These are phyloP conservation scores for Thelonectria rubi DNA, from an alignment of 2,329 filamentous ascomycete genomes.

Conservation along the genomic window DNA sequence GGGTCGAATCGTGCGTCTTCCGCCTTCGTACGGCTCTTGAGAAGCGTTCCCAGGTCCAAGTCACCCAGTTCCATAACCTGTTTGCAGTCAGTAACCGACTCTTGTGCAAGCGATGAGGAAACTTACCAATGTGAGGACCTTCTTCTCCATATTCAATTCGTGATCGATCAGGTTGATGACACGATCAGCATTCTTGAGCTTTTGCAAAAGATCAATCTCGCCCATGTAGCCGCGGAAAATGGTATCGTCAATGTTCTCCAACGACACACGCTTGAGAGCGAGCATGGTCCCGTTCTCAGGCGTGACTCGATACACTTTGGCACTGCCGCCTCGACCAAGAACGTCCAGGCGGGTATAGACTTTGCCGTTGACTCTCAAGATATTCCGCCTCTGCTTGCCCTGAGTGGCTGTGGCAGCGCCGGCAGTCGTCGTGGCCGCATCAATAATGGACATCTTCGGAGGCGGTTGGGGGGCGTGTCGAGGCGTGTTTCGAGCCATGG, in stretches of 20 bases:
- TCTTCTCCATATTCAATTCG: conserved; percentile 92
- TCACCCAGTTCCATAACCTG: conserved; percentile 98
- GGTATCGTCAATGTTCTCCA: conserved; percentile 87
- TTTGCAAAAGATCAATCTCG: conserved; percentile 90
- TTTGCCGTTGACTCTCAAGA: conserved; percentile 89
- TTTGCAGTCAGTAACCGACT: conserved; percentile 32
- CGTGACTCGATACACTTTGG: conserved; percentile 94
- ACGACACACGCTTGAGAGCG: conserved; percentile 89
- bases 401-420: conserved; percentile 82
- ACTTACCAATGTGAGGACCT: conserved; percentile 83
- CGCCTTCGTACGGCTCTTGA: conserved; percentile 75
- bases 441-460: conserved; percentile 96
- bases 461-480: conserved; percentile 82
- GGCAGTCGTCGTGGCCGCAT: conserved; percentile 84
- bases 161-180: conserved; percentile 92
- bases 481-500: conserved; percentile 73
- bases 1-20: conserved; percentile 83
- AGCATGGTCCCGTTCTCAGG: conserved; percentile 97
- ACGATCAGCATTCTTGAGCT: conserved; percentile 83
- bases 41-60: conserved; percentile 86
- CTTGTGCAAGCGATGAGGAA: neutral
- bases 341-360: conserved; percentile 89
- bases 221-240: conserved; percentile 90
- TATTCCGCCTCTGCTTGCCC: conserved; percentile 78
- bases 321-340: conserved; percentile 91